phyloP scores from a whole-genome alignment of 2,329 filamentous ascomycete species.

The Neonectria faginata region DNA sequence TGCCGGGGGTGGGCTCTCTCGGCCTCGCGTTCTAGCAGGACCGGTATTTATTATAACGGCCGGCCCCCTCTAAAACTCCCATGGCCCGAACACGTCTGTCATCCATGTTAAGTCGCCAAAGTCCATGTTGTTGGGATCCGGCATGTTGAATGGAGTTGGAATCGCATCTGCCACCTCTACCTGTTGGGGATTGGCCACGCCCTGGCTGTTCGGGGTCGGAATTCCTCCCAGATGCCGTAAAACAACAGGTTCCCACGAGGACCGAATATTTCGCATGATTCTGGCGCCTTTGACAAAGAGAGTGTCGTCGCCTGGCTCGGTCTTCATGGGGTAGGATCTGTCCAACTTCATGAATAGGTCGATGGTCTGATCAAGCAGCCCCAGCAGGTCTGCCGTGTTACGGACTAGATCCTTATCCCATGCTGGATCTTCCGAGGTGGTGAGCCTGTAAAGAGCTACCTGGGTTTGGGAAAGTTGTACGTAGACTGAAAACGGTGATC shows the following conservation, averaged over 20 bases:
- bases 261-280: slow-evolving; percentile 51
- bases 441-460: slow-evolving; percentile 54
- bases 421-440: slow-evolving; percentile 53
- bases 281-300: slow-evolving; percentile 51
- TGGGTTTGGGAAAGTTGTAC: slow-evolving; percentile 52
- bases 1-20: slow-evolving; percentile 2
- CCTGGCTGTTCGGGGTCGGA: slow-evolving; percentile 47
- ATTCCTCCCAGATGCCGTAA: slow-evolving; percentile 45
- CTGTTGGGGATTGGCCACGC: slow-evolving; percentile 24
- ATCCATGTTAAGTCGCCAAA: slow-evolving; percentile 54
- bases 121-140: slow-evolving; percentile 45
- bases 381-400: slow-evolving; percentile 51
- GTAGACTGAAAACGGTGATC: slow-evolving; percentile 50
- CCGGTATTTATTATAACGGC: slow-evolving; percentile 7
- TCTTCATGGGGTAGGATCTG: slow-evolving; percentile 44
- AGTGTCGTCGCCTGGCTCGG: slow-evolving; percentile 46
- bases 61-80: slow-evolving; percentile 47
- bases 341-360: slow-evolving; percentile 48
- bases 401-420: slow-evolving; percentile 56
- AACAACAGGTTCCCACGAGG: slow-evolving; percentile 52
- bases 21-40: not conserved
- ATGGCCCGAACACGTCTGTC: slow-evolving; percentile 53
- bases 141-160: slow-evolving; percentile 37
- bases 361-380: slow-evolving; percentile 50
- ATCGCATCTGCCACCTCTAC: slow-evolving; percentile 24